Conservation (phyloP, 2,329 filamentous ascomycete genomes). For the Lasiodiplodia sp. region DNA sequence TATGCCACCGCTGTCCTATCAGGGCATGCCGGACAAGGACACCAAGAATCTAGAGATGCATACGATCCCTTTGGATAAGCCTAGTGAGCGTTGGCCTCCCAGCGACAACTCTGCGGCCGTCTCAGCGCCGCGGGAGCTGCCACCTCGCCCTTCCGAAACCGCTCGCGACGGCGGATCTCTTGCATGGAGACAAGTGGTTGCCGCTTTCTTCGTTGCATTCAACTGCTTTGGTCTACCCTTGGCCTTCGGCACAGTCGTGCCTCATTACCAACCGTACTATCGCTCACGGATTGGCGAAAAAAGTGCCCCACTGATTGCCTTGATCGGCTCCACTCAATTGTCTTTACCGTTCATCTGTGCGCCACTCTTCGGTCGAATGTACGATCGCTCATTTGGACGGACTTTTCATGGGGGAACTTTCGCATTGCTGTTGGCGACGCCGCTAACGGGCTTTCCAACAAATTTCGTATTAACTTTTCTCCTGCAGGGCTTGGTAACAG, state of each 20-base stretch:
- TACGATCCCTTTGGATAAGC: too few species aligned
- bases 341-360: conserved; percentile 45
- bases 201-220: conserved; percentile 21
- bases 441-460: conserved; percentile 36
- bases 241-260: conserved; percentile 44
- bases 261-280: conserved; percentile 36
- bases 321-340: conserved; percentile 47
- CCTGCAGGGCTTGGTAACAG: conserved; percentile 45
- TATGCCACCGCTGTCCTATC: too few species aligned
- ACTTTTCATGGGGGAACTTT: conserved; percentile 43
- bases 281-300: conserved; percentile 34
- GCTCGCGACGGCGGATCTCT: conserved; percentile 6
- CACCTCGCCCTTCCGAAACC: not conserved
- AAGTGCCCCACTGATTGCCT: conserved; percentile 40
- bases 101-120: not conserved
- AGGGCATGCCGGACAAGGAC: too few species aligned
- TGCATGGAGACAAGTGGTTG: not conserved
- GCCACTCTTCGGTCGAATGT: conserved; percentile 39
- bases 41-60: too few species aligned
- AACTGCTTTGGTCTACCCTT: conserved; percentile 43
- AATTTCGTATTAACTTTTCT: conserved; percentile 39
- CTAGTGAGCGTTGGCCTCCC: not conserved
- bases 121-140: not conserved
- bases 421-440: conserved; percentile 37
- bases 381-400: conserved; percentile 42